Evolutionary conservation across 768 basidiomycete genomes (phyloP), one percentile per base, ranked within the genome.

Genomic region (Pulveroboletus ravenelii): DNA sequence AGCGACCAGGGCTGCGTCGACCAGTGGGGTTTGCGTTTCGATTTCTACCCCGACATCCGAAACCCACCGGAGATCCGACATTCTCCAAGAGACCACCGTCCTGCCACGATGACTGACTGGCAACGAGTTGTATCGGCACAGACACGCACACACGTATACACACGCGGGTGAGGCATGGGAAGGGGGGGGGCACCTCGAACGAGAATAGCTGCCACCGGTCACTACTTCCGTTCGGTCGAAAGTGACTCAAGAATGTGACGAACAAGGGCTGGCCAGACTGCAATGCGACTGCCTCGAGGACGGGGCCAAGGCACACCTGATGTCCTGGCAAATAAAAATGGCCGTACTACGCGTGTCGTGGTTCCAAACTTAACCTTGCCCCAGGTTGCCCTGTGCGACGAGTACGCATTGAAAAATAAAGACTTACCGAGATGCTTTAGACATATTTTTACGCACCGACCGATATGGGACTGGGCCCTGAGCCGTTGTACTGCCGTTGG

Each of bases 251-350:
- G 48, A 63, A 50, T 46, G 58, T 61, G 62, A 61, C 30, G 34
- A 36, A 48, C 38, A 50, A 55, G 46, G 29, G 50, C 51, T 18
- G 39, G 51, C 43, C 46, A 17, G n/a, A 8, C 50, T 59, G 57
- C 66, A 69, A 67, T 57, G 63, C 57, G 61, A 62, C 53, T 58
- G 57, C 66, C 66, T 67, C 65, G 68, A 67, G 66, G 66, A 69
- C 54, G 64, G 57, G 52, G 54, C 57, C 62, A 65, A 62, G 60
- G 62, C 56, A 63, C 64, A 45, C 10, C 49, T 52, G 39, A 47
- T 50, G 54, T 41, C 44, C 52, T 55, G 58, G 53, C 47, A 56
- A 64, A 45, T 40, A 65, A 60, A 64, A 59, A 57, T 60, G 60
- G 61, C 67, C 65, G 67, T 59, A 25, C 47, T 57, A 52, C 50